Evolutionary conservation across 2,329 filamentous ascomycete genomes (phyloP).

Genomic region (Lachnellula arida): DNA sequence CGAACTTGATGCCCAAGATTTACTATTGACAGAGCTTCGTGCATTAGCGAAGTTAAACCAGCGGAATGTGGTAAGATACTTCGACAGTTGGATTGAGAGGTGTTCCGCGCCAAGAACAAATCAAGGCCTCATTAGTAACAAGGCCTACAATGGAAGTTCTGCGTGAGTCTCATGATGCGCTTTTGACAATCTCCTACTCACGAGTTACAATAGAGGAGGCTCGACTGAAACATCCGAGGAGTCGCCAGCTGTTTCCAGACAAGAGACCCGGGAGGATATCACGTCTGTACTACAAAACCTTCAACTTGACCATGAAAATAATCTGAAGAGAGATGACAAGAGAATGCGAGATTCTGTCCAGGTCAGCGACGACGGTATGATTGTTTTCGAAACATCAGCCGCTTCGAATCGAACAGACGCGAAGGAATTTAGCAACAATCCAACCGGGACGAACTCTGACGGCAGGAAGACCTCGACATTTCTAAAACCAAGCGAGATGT

Average conservation of each 20-base stretch:
- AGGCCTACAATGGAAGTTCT: not conserved
- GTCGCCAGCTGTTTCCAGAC: not conserved
- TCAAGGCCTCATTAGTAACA: not conserved
- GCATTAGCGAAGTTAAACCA: constrained; percentile 55
- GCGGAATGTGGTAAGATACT: constrained; percentile 62
- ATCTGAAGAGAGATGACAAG: constrained; percentile 3
- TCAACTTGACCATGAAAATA: not conserved
- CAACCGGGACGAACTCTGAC: not conserved
- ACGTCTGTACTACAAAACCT: not conserved
- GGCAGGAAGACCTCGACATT: not conserved
- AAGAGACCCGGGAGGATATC: not conserved
- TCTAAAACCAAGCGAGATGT: constrained; percentile 9
- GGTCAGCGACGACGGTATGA: not conserved
- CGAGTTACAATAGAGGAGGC: not conserved
- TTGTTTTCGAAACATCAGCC: constrained; percentile 1
- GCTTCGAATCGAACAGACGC: not conserved
- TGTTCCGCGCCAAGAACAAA: constrained; percentile 14
- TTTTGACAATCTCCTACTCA: not conserved
- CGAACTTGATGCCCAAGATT: constrained; percentile 32
- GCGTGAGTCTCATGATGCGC: not conserved
- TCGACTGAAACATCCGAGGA: not conserved
- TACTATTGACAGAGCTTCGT: constrained; percentile 49
- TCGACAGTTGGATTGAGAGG: constrained; percentile 59
- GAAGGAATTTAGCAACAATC: not conserved
- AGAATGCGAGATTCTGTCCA: not conserved